A percentile compares a stretch with the other conserved stretches of the same genome.
Conservation (phyloP, 2,329 filamentous ascomycete genomes). For the Cladophialophora chaetospira region DNA sequence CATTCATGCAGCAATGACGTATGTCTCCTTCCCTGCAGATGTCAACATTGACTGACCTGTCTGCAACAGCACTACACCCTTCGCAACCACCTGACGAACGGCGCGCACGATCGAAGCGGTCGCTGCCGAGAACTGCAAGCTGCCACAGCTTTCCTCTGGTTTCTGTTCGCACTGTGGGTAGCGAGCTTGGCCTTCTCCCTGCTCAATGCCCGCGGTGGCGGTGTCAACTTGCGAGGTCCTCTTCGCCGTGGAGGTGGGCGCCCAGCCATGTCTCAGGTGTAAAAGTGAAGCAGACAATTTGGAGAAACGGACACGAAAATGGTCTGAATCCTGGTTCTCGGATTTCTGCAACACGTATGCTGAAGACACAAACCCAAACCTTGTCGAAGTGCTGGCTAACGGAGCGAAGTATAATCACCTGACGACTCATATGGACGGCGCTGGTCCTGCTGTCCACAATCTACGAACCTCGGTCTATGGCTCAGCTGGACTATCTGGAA, state of each 20-base stretch:
- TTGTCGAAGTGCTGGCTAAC: neutral
- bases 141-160: constrained; percentile 55
- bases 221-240: constrained; percentile 40
- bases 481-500: constrained; percentile 11
- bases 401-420: neutral
- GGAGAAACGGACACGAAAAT: constrained; percentile 11
- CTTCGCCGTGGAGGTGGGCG: constrained; percentile 38
- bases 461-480: constrained; percentile 4
- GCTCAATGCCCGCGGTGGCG: constrained; percentile 39
- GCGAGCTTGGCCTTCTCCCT: constrained; percentile 45
- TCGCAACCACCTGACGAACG: constrained; percentile 50
- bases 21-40: constrained; percentile 31
- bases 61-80: constrained; percentile 41
- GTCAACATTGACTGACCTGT: constrained; percentile 8
- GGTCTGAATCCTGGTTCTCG: constrained; percentile 14
- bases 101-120: constrained; percentile 40
- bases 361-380: constrained; percentile 8
- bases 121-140: constrained; percentile 56
- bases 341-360: constrained; percentile 27
- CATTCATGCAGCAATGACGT: constrained; percentile 51
- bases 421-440: neutral
- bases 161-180: constrained; percentile 49
- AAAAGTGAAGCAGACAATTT: constrained; percentile 31
- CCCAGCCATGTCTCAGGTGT: constrained; percentile 50
- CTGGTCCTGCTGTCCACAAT: neutral